These are phyloP conservation scores for Aspergillus taichungensis DNA, from an alignment of 495 filamentous ascomycete species.

Conservation along the genomic window DNA sequence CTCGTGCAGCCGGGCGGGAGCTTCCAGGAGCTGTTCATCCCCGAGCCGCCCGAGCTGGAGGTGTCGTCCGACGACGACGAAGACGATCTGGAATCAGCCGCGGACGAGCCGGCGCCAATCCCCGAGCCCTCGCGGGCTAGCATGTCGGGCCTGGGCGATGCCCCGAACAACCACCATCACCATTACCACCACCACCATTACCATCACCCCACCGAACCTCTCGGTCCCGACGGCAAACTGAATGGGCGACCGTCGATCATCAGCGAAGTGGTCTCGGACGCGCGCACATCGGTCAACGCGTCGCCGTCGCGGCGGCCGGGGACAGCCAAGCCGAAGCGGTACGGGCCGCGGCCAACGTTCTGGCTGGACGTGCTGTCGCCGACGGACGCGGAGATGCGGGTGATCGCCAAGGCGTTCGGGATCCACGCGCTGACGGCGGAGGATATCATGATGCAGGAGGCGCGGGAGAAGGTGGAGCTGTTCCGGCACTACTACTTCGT, in stretches of 20 bases:
- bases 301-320: conserved; percentile 15
- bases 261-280: conserved; percentile 25
- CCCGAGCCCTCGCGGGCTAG: conserved; percentile 4
- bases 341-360: conserved; percentile 85
- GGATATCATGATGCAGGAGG: conserved; percentile 95
- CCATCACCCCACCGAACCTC: neutral
- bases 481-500: conserved; percentile 97
- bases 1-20: conserved; percentile 73
- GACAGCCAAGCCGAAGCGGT: conserved; percentile 49
- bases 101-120: conserved; percentile 11
- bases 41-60: conserved; percentile 55
- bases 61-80: conserved; percentile 59
- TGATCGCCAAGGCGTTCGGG: conserved; percentile 83
- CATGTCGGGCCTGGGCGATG: neutral
- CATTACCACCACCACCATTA: conserved; percentile 4
- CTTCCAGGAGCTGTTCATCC: conserved; percentile 81
- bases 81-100: conserved; percentile 43
- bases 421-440: conserved; percentile 93
- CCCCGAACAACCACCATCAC: conserved; percentile 4
- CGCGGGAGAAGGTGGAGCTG: conserved; percentile 94
- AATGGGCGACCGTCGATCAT: conserved; percentile 17
- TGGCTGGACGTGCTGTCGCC: conserved; percentile 91
- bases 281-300: conserved; percentile 13
- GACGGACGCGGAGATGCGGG: conserved; percentile 86
- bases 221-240: no score